Conservation (phyloP, 257 asterid species). For the Solanum neorickii region DNA sequence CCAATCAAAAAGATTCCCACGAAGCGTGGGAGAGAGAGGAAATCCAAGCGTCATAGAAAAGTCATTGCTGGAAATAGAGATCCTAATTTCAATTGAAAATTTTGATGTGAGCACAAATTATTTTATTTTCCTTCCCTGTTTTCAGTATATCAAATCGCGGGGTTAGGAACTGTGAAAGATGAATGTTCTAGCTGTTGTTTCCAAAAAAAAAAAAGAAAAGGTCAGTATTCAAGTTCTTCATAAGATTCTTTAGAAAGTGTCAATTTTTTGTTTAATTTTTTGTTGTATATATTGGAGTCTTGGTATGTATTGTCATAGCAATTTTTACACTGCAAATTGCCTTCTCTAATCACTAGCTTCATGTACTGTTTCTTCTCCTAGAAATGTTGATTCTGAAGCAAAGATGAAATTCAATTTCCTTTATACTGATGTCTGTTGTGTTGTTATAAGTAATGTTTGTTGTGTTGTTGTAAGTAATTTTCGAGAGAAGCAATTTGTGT, state of each 20-base stretch:
- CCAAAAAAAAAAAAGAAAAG: not conserved
- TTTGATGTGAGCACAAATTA: not conserved
- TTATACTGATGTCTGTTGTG: not conserved
- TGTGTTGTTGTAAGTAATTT: not conserved
- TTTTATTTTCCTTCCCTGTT: slow-evolving; percentile 1
- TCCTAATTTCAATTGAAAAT: not conserved
- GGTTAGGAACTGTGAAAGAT: slow-evolving; percentile 3
- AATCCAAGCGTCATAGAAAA: slow-evolving; percentile 66
- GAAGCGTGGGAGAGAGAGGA: slow-evolving; percentile 47
- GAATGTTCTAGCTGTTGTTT: not conserved
- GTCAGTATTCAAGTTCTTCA: not conserved
- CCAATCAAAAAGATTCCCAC: slow-evolving; percentile 20
- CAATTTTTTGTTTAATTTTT: not conserved
- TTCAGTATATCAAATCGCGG: not conserved
- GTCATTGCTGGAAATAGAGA: slow-evolving; percentile 34
- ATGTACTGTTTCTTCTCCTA: not conserved
- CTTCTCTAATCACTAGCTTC: not conserved
- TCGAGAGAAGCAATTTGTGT: not conserved
- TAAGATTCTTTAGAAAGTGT: not conserved
- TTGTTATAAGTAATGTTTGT: not conserved
- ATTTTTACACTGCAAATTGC: not conserved
- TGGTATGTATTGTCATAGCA: not conserved
- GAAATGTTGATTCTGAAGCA: not conserved
- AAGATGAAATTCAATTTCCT: not conserved
- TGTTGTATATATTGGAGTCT: not conserved